phyloP scores from a whole-genome alignment of 2,329 filamentous ascomycete genomes.

The Calonectria montana region DNA sequence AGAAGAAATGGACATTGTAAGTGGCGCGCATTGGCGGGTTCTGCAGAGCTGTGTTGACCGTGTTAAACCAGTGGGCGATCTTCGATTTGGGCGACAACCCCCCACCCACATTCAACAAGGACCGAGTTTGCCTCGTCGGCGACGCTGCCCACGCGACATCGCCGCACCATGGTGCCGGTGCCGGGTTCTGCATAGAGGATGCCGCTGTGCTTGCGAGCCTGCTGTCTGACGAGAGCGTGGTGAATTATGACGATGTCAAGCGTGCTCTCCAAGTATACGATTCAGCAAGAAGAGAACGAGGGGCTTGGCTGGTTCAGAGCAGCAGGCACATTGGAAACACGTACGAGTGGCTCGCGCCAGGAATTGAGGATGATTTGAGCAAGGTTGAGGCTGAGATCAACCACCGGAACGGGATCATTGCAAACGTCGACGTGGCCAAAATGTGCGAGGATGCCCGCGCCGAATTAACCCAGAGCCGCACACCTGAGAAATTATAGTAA shows the following conservation, averaged over 20 bases:
- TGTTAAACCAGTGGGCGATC: slow-evolving; percentile 15
- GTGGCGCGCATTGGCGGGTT: not conserved
- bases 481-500: not conserved
- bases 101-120: slow-evolving; percentile 9
- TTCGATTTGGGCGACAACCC: slow-evolving; percentile 23
- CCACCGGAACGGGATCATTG: slow-evolving; percentile 16
- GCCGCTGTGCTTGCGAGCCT: slow-evolving; percentile 15
- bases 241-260: not conserved
- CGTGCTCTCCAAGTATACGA: slow-evolving; percentile 15
- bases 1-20: slow-evolving; percentile 39
- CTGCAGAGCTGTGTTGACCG: not conserved
- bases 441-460: slow-evolving; percentile 14
- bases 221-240: not conserved
- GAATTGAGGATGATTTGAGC: slow-evolving; percentile 4
- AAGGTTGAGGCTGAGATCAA: slow-evolving; percentile 22
- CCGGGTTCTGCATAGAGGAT: slow-evolving; percentile 21
- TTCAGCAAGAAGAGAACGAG: slow-evolving; percentile 5
- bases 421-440: slow-evolving; percentile 13
- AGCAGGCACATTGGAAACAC: slow-evolving; percentile 19
- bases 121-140: slow-evolving; percentile 13
- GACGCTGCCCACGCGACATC: slow-evolving; percentile 24
- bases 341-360: slow-evolving; percentile 19
- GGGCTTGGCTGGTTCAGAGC: slow-evolving; percentile 15
- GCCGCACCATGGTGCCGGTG: slow-evolving; percentile 22
- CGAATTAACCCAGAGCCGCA: not conserved